phyloP scores from a whole-genome alignment of 2,329 filamentous ascomycete species.

The Rosellinia necatrix region DNA sequence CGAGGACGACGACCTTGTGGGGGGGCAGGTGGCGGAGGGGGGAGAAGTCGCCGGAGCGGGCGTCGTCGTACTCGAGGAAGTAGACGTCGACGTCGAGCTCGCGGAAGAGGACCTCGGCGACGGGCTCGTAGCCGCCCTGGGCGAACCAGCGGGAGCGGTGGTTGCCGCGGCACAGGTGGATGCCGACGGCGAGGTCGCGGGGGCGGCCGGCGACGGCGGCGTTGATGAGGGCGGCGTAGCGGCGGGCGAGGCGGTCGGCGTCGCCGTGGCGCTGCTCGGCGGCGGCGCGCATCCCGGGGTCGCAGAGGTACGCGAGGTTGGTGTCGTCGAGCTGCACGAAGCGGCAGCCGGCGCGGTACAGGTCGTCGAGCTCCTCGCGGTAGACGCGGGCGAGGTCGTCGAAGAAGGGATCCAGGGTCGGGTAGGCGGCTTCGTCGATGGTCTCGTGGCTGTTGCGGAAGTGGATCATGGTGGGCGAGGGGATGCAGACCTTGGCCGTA shows the following conservation, averaged over 20 bases:
- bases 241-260: constrained; percentile 51
- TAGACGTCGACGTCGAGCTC: constrained; percentile 62
- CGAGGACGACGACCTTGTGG: constrained; percentile 60
- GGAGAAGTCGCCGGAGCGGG: constrained; percentile 58
- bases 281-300: constrained; percentile 58
- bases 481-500: constrained; percentile 61
- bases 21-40: constrained; percentile 58
- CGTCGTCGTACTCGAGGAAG: constrained; percentile 64
- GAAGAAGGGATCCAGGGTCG: constrained; percentile 59
- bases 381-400: constrained; percentile 59
- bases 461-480: constrained; percentile 63
- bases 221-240: constrained; percentile 61
- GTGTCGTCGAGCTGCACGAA: constrained; percentile 64
- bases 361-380: constrained; percentile 57
- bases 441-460: constrained; percentile 59
- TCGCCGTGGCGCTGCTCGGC: constrained; percentile 57
- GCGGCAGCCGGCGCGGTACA: constrained; percentile 57
- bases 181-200: constrained; percentile 58
- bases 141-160: constrained; percentile 63
- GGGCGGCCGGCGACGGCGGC: constrained; percentile 56
- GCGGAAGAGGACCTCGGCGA: constrained; percentile 61
- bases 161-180: constrained; percentile 62
- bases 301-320: constrained; percentile 63
- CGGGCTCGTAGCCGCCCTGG: constrained; percentile 61
- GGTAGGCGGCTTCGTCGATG: constrained; percentile 58